phyloP scores from a whole-genome alignment of 169 alveolate species.

The Cryptosporidium sp. region DNA sequence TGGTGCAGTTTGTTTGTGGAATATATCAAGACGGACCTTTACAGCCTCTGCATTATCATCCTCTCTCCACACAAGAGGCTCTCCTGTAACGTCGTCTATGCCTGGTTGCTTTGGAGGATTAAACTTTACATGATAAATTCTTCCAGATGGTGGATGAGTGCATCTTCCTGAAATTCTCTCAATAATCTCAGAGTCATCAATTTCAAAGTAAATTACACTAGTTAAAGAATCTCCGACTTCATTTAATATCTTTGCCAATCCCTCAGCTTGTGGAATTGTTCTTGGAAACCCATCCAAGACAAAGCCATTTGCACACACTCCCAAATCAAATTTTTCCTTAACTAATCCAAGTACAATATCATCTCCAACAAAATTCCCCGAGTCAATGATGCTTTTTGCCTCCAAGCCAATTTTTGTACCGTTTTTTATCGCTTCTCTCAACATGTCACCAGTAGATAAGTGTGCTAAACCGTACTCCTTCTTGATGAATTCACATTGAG shows the following conservation, averaged over 20 bases:
- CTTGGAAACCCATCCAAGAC: constrained; percentile 96
- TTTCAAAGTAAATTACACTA: constrained; percentile 89
- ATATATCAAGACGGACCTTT: constrained; percentile 81
- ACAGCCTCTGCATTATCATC: constrained; percentile 88
- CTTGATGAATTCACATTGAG: constrained; percentile 85
- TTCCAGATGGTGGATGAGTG: constrained; percentile 93
- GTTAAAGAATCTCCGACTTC: constrained; percentile 79
- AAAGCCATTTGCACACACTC: constrained; percentile 90
- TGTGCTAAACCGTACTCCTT: constrained; percentile 85
- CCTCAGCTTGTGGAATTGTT: constrained; percentile 91
- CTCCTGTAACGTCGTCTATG: constrained; percentile 93
- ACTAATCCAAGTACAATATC: constrained; percentile 90
- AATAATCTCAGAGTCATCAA: constrained; percentile 88
- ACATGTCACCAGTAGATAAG: constrained; percentile 92
- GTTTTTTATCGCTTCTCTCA: constrained; percentile 89
- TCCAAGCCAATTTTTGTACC: constrained; percentile 91
- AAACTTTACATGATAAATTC: constrained; percentile 92
- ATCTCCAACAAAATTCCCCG: constrained; percentile 92
- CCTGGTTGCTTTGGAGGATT: constrained; percentile 92
- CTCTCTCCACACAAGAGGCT: constrained; percentile 84
- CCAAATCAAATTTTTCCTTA: constrained; percentile 87
- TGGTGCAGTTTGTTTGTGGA: constrained; percentile 84
- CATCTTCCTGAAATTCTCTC: constrained; percentile 93
- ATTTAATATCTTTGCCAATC: constrained; percentile 81
- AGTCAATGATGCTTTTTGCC: constrained; percentile 90